phyloP scores from a whole-genome alignment of 2,329 filamentous ascomycete genomes.

The Calonectria henricotiae region DNA sequence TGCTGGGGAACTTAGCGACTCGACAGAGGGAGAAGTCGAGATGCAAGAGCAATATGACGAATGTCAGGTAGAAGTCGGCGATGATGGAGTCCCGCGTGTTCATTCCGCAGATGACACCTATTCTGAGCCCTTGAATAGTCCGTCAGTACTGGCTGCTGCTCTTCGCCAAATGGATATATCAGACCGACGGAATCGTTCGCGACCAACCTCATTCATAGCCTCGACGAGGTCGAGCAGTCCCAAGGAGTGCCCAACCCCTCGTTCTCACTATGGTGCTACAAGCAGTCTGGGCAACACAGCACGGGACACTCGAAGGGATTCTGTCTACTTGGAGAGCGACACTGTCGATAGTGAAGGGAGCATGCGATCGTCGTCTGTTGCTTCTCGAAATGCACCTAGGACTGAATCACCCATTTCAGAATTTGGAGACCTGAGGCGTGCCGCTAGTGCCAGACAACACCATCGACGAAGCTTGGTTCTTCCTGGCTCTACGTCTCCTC shows the following conservation, averaged over 20 bases:
- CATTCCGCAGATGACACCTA: slow-evolving; percentile 41
- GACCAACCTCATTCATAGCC: slow-evolving; percentile 69
- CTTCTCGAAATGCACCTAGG: slow-evolving; percentile 78
- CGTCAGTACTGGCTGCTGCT: slow-evolving; percentile 72
- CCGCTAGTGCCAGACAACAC: slow-evolving; percentile 85
- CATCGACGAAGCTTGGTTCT: slow-evolving; percentile 91
- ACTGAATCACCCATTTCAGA: slow-evolving; percentile 95
- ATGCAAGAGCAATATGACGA: slow-evolving; percentile 52
- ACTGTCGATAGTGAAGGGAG: slow-evolving; percentile 90
- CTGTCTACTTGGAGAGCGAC: slow-evolving; percentile 88
- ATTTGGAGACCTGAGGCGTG: slow-evolving; percentile 81
- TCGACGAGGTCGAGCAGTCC: slow-evolving; percentile 93
- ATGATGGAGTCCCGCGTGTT: slow-evolving; percentile 39
- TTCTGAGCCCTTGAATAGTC: slow-evolving; percentile 54
- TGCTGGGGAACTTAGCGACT: slow-evolving; percentile 87
- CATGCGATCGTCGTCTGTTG: slow-evolving; percentile 83
- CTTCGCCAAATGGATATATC: slow-evolving; percentile 62
- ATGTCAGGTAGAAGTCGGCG: slow-evolving; percentile 59
- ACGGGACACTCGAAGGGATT: slow-evolving; percentile 80
- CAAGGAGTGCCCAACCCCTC: slow-evolving; percentile 90
- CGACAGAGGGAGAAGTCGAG: slow-evolving; percentile 73
- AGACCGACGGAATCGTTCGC: slow-evolving; percentile 60
- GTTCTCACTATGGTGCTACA: slow-evolving; percentile 79
- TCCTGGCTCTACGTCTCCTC: slow-evolving; percentile 83
- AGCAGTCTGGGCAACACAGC: slow-evolving; percentile 71